Conservation (phyloP, 73 alveolate species). For the Paramecium sexaurelia region DNA sequence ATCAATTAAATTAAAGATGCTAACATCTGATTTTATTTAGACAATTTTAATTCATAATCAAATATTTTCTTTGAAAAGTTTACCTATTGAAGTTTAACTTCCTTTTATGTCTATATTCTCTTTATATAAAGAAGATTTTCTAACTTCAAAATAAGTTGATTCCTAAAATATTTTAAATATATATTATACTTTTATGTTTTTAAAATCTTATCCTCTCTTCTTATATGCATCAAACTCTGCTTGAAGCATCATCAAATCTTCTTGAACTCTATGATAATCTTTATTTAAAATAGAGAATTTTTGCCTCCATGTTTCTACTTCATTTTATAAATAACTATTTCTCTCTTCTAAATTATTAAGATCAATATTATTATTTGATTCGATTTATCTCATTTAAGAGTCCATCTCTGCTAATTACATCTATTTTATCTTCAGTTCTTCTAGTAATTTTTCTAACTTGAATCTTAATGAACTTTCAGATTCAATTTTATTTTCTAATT, state of each 20-base stretch:
- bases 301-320: background rate
- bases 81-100: background rate
- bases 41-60: background rate
- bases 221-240: conserved; percentile 46
- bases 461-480: conserved; percentile 24
- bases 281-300: conserved; percentile 13
- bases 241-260: conserved; percentile 42
- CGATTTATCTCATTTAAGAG: background rate
- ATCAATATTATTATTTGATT: background rate
- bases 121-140: background rate
- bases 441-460: background rate
- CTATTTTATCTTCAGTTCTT: background rate
- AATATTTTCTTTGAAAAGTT: background rate
- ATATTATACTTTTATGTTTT: background rate
- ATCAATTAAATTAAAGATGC: too few species aligned
- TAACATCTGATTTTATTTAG: too few species aligned
- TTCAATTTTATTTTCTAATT: background rate
- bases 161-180: background rate
- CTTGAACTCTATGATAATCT: conserved; percentile 19
- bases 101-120: background rate
- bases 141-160: background rate
- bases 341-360: background rate
- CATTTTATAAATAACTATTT: background rate
- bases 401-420: conserved; percentile 2
- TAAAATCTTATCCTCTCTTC: background rate